phyloP scores from a whole-genome alignment of 352 stramenopile genomes.

The Pythium rishiriense region DNA sequence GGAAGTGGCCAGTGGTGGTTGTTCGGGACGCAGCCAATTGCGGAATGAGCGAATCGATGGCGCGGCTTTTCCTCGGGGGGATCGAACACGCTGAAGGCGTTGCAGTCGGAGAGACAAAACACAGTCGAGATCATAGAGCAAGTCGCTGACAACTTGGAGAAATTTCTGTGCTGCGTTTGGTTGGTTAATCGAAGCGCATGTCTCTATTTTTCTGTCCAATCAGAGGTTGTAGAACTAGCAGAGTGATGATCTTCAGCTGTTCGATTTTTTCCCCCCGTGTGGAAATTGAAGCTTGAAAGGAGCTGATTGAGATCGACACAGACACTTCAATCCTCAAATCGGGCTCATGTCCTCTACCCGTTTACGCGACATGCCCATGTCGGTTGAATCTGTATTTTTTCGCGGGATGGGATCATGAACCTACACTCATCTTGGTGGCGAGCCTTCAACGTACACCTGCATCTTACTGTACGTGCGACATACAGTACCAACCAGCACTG shows the following conservation, averaged over 20 bases:
- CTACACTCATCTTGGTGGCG: not conserved
- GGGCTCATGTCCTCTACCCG: too few species aligned
- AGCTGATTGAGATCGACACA: too few species aligned
- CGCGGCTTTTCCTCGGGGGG: too few species aligned
- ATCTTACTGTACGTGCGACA: too few species aligned
- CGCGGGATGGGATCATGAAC: not conserved
- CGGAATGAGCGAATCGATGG: conserved; percentile 13
- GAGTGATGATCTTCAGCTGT: conserved; percentile 1
- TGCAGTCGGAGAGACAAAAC: not conserved
- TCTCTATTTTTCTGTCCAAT: conserved; percentile 1
- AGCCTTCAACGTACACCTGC: not conserved
- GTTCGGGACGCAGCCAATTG: conserved; percentile 3
- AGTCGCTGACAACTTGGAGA: not conserved
- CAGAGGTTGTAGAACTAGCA: not conserved
- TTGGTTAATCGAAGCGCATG: conserved; percentile 6
- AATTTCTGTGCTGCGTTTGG: not conserved
- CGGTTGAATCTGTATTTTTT: too few species aligned
- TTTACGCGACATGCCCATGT: too few species aligned
- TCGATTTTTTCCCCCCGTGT: conserved; percentile 3
- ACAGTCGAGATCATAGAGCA: not conserved
- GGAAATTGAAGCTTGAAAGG: not conserved
- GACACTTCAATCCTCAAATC: too few species aligned
- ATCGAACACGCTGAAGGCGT: not conserved
- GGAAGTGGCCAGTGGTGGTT: conserved; percentile 2
- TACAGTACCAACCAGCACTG: too few species aligned